These are phyloP conservation scores for Colletotrichum nymphaeae DNA, from an alignment of 2,329 filamentous ascomycete species.

Conservation along the genomic window DNA sequence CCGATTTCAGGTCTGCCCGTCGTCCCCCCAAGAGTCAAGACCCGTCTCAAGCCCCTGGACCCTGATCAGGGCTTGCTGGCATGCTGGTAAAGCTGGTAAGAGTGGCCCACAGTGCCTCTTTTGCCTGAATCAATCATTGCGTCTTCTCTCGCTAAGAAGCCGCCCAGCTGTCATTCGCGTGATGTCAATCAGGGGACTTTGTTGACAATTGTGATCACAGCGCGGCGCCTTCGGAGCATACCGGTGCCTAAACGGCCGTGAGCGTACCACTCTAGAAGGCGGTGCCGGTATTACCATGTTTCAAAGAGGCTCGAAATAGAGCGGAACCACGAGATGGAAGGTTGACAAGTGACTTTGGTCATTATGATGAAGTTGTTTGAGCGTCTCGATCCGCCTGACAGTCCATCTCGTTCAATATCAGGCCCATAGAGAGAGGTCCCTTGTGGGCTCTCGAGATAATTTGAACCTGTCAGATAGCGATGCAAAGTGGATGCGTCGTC, in stretches of 20 bases:
- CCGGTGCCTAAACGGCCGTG: conserved; percentile 21
- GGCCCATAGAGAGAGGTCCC: neutral
- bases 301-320: conserved; percentile 16
- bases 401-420: neutral
- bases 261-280: neutral
- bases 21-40: conserved; percentile 11
- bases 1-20: conserved; percentile 8
- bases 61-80: neutral
- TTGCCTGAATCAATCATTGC: conserved; percentile 10
- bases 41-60: conserved; percentile 24
- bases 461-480: neutral
- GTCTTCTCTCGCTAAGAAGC: neutral
- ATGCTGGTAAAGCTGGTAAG: neutral
- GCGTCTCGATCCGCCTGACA: conserved; percentile 16
- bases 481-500: conserved; percentile 8
- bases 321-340: conserved; percentile 2
- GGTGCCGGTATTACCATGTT: conserved; percentile 27
- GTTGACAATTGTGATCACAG: neutral
- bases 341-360: neutral
- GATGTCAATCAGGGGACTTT: neutral
- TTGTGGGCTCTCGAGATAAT: neutral
- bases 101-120: neutral
- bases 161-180: neutral
- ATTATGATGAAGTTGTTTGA: neutral
- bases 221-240: neutral